phyloP scores from a whole-genome alignment of 257 asterid species.

The Penstemon newberryi region DNA sequence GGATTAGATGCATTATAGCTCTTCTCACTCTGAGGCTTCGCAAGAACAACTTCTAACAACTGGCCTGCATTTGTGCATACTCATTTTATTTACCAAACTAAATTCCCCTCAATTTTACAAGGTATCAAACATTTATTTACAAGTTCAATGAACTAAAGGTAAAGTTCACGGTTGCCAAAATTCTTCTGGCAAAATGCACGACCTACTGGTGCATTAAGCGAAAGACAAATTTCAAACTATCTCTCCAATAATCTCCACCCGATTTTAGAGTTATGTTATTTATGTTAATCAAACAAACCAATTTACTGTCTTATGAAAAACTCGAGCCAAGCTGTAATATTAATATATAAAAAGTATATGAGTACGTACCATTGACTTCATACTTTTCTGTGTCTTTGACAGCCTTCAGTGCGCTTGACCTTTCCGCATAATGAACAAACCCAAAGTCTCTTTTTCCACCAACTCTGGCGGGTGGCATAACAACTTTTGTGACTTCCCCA shows the following conservation, averaged over 20 bases:
- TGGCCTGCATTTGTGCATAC: conserved; percentile 57
- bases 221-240: not conserved
- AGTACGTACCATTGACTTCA: conserved; percentile 72
- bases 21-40: conserved; percentile 93
- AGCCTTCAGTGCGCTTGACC: conserved; percentile 91
- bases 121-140: not conserved
- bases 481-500: conserved; percentile 92
- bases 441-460: conserved; percentile 95
- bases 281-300: not conserved
- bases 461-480: conserved; percentile 93
- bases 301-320: not conserved
- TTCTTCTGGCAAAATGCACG: not conserved
- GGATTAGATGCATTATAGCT: conserved; percentile 63
- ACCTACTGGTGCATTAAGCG: conserved; percentile 2
- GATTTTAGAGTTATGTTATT: too few relatives aligned
- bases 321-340: not conserved
- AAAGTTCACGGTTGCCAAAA: not conserved
- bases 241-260: too few relatives aligned
- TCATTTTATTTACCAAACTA: conserved; percentile 18
- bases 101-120: not conserved
- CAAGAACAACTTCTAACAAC: conserved; percentile 79
- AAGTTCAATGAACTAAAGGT: not conserved
- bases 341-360: conserved; percentile 9
- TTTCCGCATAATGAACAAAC: conserved; percentile 85
- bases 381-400: conserved; percentile 78